Evolutionary conservation across 163 green algal species (phyloP).

Genomic region (Scenedesmus sp.): DNA sequence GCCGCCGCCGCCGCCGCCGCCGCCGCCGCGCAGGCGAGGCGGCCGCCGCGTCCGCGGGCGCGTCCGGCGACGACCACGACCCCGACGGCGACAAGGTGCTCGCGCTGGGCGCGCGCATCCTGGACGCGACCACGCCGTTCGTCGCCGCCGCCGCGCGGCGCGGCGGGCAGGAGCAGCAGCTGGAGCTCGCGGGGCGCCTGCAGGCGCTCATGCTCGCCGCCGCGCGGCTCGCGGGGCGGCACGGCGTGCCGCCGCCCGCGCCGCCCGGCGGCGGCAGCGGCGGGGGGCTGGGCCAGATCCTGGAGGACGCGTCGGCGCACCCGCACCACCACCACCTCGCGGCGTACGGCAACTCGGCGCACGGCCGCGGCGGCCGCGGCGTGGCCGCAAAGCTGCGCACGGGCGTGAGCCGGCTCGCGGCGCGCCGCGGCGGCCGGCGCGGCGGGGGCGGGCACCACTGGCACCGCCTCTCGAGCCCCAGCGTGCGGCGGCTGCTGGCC

Average conservation of each 20-base stretch:
- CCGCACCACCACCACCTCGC: not conserved
- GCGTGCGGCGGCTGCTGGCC: no score
- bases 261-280: not conserved
- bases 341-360: not conserved
- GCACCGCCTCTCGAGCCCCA: no score
- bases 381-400: conserved; percentile 4
- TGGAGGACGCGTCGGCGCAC: not conserved
- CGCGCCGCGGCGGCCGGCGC: not conserved
- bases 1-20: not conserved
- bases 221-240: conserved; percentile 7
- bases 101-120: conserved; percentile 6
- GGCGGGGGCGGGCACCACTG: no score
- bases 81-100: conserved; percentile 38
- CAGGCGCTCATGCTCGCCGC: conserved; percentile 35
- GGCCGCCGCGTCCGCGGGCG: not conserved
- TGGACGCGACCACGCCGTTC: conserved; percentile 18
- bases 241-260: not conserved
- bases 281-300: not conserved
- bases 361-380: not conserved
- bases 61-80: not conserved
- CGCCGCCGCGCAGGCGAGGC: conserved; percentile 24
- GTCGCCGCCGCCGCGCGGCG: conserved; percentile 15
- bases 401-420: conserved; percentile 19
- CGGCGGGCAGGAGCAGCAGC: conserved; percentile 9
- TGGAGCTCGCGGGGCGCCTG: conserved; percentile 25